Base-by-base conservation (phyloP, 2,329 filamentous ascomycete genomes). In the Cercospora sesami region DNA sequence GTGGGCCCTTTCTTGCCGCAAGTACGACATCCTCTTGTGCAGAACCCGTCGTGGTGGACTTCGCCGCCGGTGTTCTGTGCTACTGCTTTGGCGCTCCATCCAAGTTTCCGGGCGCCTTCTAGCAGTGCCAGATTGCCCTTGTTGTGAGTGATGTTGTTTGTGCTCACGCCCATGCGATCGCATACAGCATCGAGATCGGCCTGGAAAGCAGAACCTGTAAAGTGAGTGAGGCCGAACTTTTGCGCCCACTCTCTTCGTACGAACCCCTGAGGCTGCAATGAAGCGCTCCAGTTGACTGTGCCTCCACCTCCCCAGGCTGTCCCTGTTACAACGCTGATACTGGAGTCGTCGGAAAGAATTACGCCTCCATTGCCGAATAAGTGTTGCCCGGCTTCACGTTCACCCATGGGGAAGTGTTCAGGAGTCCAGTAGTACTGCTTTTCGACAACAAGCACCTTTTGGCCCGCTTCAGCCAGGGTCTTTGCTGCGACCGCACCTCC, bases 281-380 rank as follows among this genome's bases (percentile, higher is more conserved):
- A 85, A 5, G 87, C 87, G 26, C 83, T 91, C 93, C 93, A 97
- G 79, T 97, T 97, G 73, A 97, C 80, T 0, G 92, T 93, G 5
- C 93, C 93, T 31, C 94, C 94, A 51, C 94, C 94, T 31, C 94
- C 94, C 87, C 91, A 96, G 33, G 87, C 87, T 65, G 87, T 86
- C 1, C 91, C 94, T 0, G 90, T 87, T 2, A 91, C 78, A 12
- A 94, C 79, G 16, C 81, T 85, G 33, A 90, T 82, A 5, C 86
- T 78, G 30, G 72, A 78, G 66, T 82, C 81, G 39, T 84, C 80
- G 12, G 68, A 90, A 83, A 69, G 83, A 82, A 72, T 84, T 18
- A 87, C 78, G 7, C 90, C 91, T 23, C 86, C 86, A 69, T 87
- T 88, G 73, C 93, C 91, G 74, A 87, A 95, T 30, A 97, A 82